phyloP scores from a whole-genome alignment of 768 basidiomycete genomes.

The Imleria badia region DNA sequence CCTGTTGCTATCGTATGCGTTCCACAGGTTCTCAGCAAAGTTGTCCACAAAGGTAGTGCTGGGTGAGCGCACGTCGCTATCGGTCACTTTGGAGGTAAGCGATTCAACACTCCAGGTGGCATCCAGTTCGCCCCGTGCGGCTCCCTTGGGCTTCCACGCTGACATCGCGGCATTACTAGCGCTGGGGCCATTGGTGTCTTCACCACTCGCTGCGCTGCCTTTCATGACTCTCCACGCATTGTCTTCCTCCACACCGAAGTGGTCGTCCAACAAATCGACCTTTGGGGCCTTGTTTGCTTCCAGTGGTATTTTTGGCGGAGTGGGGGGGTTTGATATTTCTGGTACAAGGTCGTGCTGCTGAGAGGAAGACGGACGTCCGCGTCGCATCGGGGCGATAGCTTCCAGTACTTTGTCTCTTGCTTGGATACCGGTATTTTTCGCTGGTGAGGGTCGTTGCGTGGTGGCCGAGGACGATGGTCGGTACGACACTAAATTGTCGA shows the following conservation, averaged over 20 bases:
- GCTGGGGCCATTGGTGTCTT: conserved; percentile 19
- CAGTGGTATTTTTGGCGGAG: conserved; percentile 16
- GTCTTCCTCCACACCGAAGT: conserved; percentile 44
- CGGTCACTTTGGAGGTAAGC: conserved; percentile 22
- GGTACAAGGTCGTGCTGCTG: conserved; percentile 37
- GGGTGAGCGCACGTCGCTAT: conserved; percentile 24
- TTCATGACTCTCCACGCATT: conserved; percentile 47
- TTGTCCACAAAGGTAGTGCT: conserved; percentile 60
- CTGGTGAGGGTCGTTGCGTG: conserved; percentile 16
- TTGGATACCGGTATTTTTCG: conserved; percentile 55
- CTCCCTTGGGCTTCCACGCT: conserved; percentile 31
- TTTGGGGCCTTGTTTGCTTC: conserved; percentile 17
- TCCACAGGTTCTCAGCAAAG: conserved; percentile 59
- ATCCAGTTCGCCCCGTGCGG: conserved; percentile 22
- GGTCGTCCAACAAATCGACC: conserved; percentile 37
- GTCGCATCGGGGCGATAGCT: conserved; percentile 76
- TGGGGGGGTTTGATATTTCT: conserved; percentile 28
- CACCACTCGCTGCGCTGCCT: conserved; percentile 15
- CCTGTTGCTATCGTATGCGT: conserved; percentile 41
- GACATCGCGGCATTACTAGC: conserved; percentile 25
- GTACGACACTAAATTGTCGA: conserved; percentile 42
- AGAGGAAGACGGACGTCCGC: conserved; percentile 55
- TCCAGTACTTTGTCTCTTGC: conserved; percentile 77
- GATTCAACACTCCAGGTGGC: conserved; percentile 44
- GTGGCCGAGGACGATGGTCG: conserved; percentile 25